Evolutionary conservation across 2,329 filamentous ascomycete species (phyloP).

Genomic region (Hirsutella minnesotensis): DNA sequence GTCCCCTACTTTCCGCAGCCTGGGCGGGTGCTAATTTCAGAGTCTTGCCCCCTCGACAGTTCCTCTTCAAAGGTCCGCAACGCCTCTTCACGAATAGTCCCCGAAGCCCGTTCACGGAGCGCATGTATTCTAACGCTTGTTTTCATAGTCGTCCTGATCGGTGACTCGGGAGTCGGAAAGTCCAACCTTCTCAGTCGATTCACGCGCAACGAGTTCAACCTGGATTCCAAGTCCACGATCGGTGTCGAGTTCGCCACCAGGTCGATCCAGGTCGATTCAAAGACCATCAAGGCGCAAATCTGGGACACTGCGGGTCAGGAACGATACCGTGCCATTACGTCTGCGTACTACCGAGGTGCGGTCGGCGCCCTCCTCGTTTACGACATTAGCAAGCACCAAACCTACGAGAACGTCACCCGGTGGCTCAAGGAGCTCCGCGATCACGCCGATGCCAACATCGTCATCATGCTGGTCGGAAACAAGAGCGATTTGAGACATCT

Average conservation of each 20-base stretch:
- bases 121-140: conserved; percentile 17
- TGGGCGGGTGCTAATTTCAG: conserved; percentile 19
- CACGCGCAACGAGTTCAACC: conserved; percentile 99
- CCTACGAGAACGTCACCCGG: conserved; percentile 96
- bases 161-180: conserved; percentile 98
- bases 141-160: conserved; percentile 80
- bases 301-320: conserved; percentile 99
- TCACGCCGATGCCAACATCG: conserved; percentile 96
- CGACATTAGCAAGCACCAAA: conserved; percentile 99
- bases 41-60: conserved; percentile 40
- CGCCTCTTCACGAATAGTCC: conserved; percentile 12
- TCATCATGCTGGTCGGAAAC: conserved; percentile 99
- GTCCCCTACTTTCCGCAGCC: conserved; percentile 9
- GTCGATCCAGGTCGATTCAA: conserved; percentile 96
- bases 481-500: conserved; percentile 99
- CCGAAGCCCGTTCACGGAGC: conserved; percentile 6
- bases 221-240: conserved; percentile 99
- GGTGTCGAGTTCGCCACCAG: conserved; percentile 98
- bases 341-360: conserved; percentile 95
- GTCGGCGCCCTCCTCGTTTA: conserved; percentile 97
- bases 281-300: conserved; percentile 99
- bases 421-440: conserved; percentile 98
- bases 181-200: conserved; percentile 99
- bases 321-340: conserved; percentile 97
- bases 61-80: conserved; percentile 89